Percentiles rank a stretch among this genome's conserved stretches.
phyloP scores from a whole-genome alignment of 2,329 filamentous ascomycete genomes.

The Penicillium corylophilum region DNA sequence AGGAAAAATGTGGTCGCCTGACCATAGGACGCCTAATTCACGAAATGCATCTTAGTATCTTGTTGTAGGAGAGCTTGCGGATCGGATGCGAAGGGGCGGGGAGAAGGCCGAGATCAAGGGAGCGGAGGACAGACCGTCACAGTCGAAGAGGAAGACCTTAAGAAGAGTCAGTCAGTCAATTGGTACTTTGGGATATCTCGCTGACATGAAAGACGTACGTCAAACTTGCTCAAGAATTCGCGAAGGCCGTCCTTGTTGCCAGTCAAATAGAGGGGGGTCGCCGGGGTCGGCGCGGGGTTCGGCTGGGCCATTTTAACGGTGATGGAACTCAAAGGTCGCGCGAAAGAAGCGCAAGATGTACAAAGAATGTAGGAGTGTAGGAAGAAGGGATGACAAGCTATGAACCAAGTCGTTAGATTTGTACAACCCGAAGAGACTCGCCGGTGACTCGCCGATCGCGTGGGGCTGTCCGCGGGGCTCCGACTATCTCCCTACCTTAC shows the following conservation, averaged over 20 bases:
- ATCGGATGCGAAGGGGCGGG: constrained; percentile 1
- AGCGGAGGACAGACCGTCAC: constrained; percentile 69
- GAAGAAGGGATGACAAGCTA: background rate
- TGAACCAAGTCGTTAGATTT: background rate
- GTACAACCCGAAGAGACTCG: constrained; percentile 20
- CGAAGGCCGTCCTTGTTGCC: constrained; percentile 75
- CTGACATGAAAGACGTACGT: constrained; percentile 61
- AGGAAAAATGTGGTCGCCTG: constrained; percentile 84
- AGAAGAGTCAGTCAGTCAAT: background rate
- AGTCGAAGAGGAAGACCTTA: constrained; percentile 91
- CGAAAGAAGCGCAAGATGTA: background rate
- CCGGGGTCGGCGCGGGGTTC: constrained; percentile 23
- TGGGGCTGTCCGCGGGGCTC: constrained; percentile 8
- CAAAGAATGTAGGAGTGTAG: background rate
- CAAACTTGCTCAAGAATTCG: constrained; percentile 84
- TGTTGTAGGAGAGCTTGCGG: constrained; percentile 11
- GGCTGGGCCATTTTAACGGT: constrained; percentile 12
- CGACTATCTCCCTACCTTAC: background rate
- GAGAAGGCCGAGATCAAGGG: constrained; percentile 2
- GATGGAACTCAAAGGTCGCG: background rate
- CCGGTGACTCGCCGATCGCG: constrained; percentile 21
- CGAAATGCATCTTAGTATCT: constrained; percentile 35
- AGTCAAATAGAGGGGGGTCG: constrained; percentile 65
- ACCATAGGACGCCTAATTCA: constrained; percentile 86
- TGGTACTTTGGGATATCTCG: background rate